Evolutionary conservation across 2,329 filamentous ascomycete genomes (phyloP).

Genomic region (Aureobasidium sp.): DNA sequence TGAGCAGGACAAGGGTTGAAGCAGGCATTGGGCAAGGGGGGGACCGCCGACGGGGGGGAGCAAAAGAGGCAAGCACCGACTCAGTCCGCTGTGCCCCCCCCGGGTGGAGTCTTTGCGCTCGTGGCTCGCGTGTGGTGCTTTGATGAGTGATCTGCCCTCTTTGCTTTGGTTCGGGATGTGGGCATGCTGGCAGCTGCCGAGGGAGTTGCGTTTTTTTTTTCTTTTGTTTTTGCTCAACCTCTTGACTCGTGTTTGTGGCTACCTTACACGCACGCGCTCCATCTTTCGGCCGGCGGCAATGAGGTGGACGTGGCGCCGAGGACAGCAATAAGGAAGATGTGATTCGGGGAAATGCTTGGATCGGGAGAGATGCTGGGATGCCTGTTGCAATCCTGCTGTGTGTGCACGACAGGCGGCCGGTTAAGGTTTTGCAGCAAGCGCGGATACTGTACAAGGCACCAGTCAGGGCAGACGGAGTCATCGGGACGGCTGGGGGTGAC

Average conservation of each 20-base stretch:
- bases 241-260: neutral
- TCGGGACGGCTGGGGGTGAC: neutral
- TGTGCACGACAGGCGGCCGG: neutral
- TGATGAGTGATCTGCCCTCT: neutral
- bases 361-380: neutral
- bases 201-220: neutral
- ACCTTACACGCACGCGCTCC: neutral
- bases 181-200: neutral
- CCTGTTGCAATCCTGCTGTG: neutral
- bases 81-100: neutral
- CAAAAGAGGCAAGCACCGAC: neutral
- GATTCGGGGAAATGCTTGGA: neutral
- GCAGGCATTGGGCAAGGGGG: neutral
- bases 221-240: neutral
- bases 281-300: neutral
- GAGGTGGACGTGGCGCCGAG: neutral
- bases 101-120: neutral
- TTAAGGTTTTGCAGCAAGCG: neutral
- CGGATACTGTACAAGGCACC: neutral
- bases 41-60: neutral
- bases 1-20: neutral
- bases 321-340: neutral
- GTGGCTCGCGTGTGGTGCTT: neutral
- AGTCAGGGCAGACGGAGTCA: neutral
- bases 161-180: neutral